A percentile compares a stretch with the other conserved stretches of the same genome.
Conservation (phyloP, 805 yeast genomes). For the Geotrichum ghanense region DNA sequence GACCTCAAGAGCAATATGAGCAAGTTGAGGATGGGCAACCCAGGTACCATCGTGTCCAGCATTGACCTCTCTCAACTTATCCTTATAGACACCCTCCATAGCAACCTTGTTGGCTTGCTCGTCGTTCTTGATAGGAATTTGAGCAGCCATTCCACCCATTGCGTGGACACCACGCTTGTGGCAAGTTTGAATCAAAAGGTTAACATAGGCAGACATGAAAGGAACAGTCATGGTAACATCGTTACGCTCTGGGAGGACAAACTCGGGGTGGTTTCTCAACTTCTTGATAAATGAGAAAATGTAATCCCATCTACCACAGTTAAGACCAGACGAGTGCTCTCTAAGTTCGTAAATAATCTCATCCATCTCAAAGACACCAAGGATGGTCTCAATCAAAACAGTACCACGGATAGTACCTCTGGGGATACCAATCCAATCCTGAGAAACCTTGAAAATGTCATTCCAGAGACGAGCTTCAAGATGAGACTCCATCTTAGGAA, state of each 20-base stretch:
- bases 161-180: slow-evolving; percentile 67
- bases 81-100: slow-evolving; percentile 56
- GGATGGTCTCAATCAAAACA: slow-evolving; percentile 59
- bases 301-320: slow-evolving; percentile 74
- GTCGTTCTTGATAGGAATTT: slow-evolving; percentile 60
- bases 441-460: slow-evolving; percentile 53
- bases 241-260: slow-evolving; percentile 55
- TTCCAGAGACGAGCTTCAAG: slow-evolving; percentile 69
- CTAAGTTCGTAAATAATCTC: slow-evolving; percentile 65
- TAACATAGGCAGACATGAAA: slow-evolving; percentile 57
- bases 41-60: slow-evolving; percentile 71
- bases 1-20: slow-evolving; percentile 51
- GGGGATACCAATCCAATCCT: slow-evolving; percentile 50
- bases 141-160: slow-evolving; percentile 74
- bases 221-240: slow-evolving; percentile 62
- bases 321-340: slow-evolving; percentile 59
- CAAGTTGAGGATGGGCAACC: slow-evolving; percentile 70
- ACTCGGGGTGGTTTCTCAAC: slow-evolving; percentile 49
- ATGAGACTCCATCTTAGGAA: slow-evolving; percentile 71
- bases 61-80: slow-evolving; percentile 53
- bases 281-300: slow-evolving; percentile 60
- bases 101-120: slow-evolving; percentile 48
- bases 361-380: slow-evolving; percentile 70
- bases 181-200: slow-evolving; percentile 53
- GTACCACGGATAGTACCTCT: slow-evolving; percentile 65